Percentiles rank a stretch among this genome's conserved stretches.
phyloP scores from a whole-genome alignment of 768 basidiomycete species.

The Tylopilus sp. region DNA sequence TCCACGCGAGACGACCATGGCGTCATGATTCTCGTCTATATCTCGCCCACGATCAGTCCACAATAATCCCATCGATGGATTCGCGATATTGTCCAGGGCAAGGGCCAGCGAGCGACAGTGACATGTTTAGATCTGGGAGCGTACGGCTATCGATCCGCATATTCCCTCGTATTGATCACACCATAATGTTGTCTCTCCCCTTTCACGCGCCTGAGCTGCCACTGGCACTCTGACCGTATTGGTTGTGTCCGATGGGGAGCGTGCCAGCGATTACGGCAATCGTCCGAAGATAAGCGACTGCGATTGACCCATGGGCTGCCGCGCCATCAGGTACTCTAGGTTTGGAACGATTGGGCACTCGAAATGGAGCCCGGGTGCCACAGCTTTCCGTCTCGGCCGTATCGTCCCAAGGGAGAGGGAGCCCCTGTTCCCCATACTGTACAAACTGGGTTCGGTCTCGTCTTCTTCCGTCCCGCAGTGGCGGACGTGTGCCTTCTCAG shows the following conservation, averaged over 20 bases:
- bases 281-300: neutral
- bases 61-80: conserved; percentile 23
- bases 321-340: conserved; percentile 3
- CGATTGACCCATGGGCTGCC: neutral
- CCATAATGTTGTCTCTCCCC: neutral
- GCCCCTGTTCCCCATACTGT: neutral
- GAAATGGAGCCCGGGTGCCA: neutral
- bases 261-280: conserved; percentile 1
- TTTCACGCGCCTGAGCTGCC: conserved; percentile 13
- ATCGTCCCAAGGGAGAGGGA: neutral
- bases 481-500: neutral
- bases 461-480: neutral
- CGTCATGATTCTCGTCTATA: conserved; percentile 12
- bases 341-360: neutral
- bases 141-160: conserved; percentile 15
- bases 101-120: neutral
- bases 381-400: conserved; percentile 1
- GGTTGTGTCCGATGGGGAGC: neutral
- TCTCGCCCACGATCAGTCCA: conserved; percentile 7
- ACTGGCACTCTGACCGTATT: conserved; percentile 7
- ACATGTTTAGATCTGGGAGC: conserved; percentile 2
- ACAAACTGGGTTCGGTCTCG: neutral
- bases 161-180: conserved; percentile 10
- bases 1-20: conserved; percentile 8
- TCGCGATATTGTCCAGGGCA: conserved; percentile 2